A percentile compares a stretch with the other conserved stretches of the same genome.
These are phyloP conservation scores for Trichoderma guizhouense DNA, from an alignment of 2,329 filamentous ascomycete species.

Conservation along the genomic window DNA sequence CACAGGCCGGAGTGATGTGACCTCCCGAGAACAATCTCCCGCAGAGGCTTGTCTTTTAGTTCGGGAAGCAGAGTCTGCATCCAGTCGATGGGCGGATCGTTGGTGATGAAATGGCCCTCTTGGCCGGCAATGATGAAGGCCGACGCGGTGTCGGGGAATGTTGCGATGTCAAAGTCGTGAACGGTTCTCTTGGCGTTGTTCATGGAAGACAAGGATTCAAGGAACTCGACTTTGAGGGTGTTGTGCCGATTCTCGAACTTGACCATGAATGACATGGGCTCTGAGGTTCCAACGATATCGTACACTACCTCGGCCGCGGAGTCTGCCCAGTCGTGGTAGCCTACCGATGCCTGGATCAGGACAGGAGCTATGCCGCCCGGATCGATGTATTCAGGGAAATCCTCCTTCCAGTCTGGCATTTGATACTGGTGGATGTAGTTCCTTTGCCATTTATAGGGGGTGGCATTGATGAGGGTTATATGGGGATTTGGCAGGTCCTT, in stretches of 20 bases:
- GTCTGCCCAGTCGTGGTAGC: constrained; percentile 15
- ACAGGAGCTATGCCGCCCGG: constrained; percentile 26
- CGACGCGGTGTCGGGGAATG: constrained; percentile 21
- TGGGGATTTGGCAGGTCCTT: constrained; percentile 14
- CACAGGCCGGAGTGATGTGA: constrained; percentile 34
- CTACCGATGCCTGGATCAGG: not conserved
- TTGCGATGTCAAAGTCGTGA: constrained; percentile 22
- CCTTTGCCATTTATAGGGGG: constrained; percentile 31
- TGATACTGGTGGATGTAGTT: constrained; percentile 24
- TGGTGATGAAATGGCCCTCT: constrained; percentile 31
- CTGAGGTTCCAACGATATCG: constrained; percentile 27
- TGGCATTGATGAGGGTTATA: constrained; percentile 33
- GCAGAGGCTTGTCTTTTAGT: constrained; percentile 28
- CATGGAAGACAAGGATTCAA: constrained; percentile 25
- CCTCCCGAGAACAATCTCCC: constrained; percentile 31
- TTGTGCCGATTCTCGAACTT: constrained; percentile 20
- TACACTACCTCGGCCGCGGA: constrained; percentile 31
- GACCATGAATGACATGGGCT: constrained; percentile 29
- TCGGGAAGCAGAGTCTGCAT: constrained; percentile 29
- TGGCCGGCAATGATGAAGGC: constrained; percentile 31
- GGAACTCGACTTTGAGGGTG: constrained; percentile 23
- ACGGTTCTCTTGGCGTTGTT: constrained; percentile 16
- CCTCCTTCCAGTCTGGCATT: constrained; percentile 20
- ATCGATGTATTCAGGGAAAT: constrained; percentile 28
- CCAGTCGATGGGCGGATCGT: constrained; percentile 27